Evolutionary conservation across 2,329 filamentous ascomycete species (phyloP), one percentile per base, ranked within the genome.

Genomic region (Penicillium sp.): DNA sequence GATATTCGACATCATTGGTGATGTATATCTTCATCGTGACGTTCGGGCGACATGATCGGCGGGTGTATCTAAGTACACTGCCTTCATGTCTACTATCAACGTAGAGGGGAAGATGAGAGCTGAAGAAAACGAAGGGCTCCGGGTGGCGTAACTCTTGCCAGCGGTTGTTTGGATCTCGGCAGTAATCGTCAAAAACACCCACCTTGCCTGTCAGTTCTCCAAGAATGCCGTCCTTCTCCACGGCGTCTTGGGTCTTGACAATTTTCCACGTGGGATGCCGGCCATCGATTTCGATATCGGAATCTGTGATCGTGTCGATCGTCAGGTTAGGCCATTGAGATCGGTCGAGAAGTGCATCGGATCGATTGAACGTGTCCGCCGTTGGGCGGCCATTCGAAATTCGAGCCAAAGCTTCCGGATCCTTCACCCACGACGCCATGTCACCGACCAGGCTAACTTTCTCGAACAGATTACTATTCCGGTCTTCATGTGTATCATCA

Each of bases 71-170:
- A 53, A 94, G 87, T 31, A 86, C 79, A 4, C 91, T 96, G 19
- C 93, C 94, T 76, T 96, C 91, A 70, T 85, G 85, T 55, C 94
- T 84, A 9, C 92, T 94, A 73, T 97, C 94, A 67, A 99, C 94
- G 75, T 92, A 96, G 11, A 99, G 83, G 0, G 93, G 93, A 8
- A 97, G 84, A 54, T 87, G 83, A 1, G 92, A 91, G 67, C 95
- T 92, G 73, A 97, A 93, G 70, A 92, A 91, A 21, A 93, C 89
- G 64, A 92, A 92, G 1, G 90, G 90, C 52, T 80, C 77, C 2
- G 79, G 79, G 59, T 81, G 79, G 29, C 74, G 72, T 10, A 90
- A 73, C 48, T 89, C 87, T 29, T 82, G 76, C 87, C 87, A 92
- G 8, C 86, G 79, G 63, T 89, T 91, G 26, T 81, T 80, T 1